phyloP scores from a whole-genome alignment of 495 filamentous ascomycete species.

The Xylaria grammica region DNA sequence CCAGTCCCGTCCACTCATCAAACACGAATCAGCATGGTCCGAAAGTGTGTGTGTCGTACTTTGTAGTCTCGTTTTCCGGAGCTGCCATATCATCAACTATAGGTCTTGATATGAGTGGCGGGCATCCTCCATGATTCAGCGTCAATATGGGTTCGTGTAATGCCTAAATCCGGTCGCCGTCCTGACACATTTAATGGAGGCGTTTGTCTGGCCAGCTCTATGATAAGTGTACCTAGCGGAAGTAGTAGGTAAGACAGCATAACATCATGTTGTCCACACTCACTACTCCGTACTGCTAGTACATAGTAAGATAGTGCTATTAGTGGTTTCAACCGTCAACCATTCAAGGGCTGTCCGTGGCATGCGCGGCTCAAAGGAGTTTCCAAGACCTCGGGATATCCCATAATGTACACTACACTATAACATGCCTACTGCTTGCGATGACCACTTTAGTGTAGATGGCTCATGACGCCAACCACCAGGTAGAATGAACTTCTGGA shows the following conservation, averaged over 20 bases:
- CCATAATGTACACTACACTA: background rate
- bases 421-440: background rate
- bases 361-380: background rate
- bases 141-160: background rate
- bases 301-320: slow-evolving; percentile 13
- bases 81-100: background rate
- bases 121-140: background rate
- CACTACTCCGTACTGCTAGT: too few species aligned
- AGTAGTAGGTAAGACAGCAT: slow-evolving; percentile 8
- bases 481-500: slow-evolving; percentile 17
- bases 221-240: too few species aligned
- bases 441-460: background rate
- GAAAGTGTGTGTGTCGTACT: slow-evolving; percentile 14
- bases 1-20: slow-evolving; percentile 4
- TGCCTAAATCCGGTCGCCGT: background rate
- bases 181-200: slow-evolving; percentile 1
- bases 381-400: slow-evolving; percentile 8
- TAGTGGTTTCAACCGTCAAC: slow-evolving; percentile 10
- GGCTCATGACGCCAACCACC: slow-evolving; percentile 6
- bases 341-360: background rate
- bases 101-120: slow-evolving; percentile 4
- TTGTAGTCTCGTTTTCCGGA: slow-evolving; percentile 15
- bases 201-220: slow-evolving; percentile 3
- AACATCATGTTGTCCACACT: background rate
- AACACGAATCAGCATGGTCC: slow-evolving; percentile 10